Conservation (phyloP, 1,139 yeast species). For the Scheffersomyces insectosa region DNA sequence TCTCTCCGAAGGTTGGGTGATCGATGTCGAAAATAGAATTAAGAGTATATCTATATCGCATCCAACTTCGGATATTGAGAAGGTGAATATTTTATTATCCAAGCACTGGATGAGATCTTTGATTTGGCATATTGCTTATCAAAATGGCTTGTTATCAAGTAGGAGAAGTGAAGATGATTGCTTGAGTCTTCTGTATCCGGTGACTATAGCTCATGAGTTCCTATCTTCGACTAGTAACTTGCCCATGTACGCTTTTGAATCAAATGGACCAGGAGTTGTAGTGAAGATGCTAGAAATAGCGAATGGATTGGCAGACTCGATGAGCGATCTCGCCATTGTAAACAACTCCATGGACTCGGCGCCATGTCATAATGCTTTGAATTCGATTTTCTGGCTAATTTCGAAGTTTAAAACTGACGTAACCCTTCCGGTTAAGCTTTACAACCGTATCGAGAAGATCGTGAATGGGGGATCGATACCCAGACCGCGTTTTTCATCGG, state of each 20-base stretch:
- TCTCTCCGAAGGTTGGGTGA: slow-evolving; percentile 11
- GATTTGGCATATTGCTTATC: slow-evolving; percentile 22
- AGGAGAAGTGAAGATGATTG: slow-evolving; percentile 1
- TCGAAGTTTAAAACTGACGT: slow-evolving; percentile 9
- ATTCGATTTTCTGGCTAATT: slow-evolving; percentile 7
- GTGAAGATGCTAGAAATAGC: slow-evolving; percentile 12
- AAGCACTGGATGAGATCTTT: slow-evolving; percentile 23
- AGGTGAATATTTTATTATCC: slow-evolving; percentile 19
- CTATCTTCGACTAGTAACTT: slow-evolving; percentile 10
- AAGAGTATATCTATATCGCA: slow-evolving; percentile 11
- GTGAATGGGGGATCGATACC: slow-evolving; percentile 2
- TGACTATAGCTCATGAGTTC: slow-evolving; percentile 14
- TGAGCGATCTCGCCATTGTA: background rate
- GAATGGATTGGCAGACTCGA: slow-evolving; percentile 5
- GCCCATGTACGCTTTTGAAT: slow-evolving; percentile 19
- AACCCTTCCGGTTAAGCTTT: slow-evolving; percentile 6
- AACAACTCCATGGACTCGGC: background rate
- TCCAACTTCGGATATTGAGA: slow-evolving; percentile 23
- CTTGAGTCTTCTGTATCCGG: slow-evolving; percentile 13
- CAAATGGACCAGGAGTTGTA: slow-evolving; percentile 13
- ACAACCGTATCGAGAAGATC: slow-evolving; percentile 7
- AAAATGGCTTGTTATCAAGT: slow-evolving; percentile 12
- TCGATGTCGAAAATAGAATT: slow-evolving; percentile 17
- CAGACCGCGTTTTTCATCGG: background rate
- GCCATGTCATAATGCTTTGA: slow-evolving; percentile 4